Percentiles rank a stretch among this genome's conserved stretches.
Conservation (phyloP, 2,329 filamentous ascomycete species). For the Didymellaceae sp. region DNA sequence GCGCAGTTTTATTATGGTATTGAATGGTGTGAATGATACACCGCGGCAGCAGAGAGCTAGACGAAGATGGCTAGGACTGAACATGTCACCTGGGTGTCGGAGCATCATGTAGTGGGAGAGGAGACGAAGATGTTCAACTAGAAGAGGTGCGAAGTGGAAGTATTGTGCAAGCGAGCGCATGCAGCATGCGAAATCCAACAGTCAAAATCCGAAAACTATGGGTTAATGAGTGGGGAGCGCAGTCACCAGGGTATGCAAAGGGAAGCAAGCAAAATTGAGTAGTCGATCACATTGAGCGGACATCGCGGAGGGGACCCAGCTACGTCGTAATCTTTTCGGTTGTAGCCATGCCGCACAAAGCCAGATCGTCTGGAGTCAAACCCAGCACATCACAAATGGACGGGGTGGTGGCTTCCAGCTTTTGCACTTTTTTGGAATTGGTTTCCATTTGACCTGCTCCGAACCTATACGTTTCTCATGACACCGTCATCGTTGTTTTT, state of each 20-base stretch:
- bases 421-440: conserved; percentile 49
- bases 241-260: not conserved
- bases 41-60: not conserved
- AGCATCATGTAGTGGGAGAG: no score
- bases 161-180: no score
- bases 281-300: conserved; percentile 17
- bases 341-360: conserved; percentile 16
- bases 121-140: no score
- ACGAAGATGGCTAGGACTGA: no score
- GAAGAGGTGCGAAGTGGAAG: no score
- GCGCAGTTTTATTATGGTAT: no score
- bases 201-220: no score
- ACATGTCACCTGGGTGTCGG: no score
- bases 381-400: conserved; percentile 23
- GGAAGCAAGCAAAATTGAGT: not conserved
- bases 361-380: conserved; percentile 16
- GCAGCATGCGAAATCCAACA: no score
- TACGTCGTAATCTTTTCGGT: conserved; percentile 18
- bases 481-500: conserved; percentile 46
- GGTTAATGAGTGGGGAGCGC: no score
- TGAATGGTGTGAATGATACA: no score
- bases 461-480: conserved; percentile 48
- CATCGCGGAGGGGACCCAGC: conserved; percentile 16
- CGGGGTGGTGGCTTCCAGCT: conserved; percentile 10
- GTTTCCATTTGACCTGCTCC: conserved; percentile 48